Evolutionary conservation across 139 green algal species (phyloP).

Genomic region (Closterium sp.): DNA sequence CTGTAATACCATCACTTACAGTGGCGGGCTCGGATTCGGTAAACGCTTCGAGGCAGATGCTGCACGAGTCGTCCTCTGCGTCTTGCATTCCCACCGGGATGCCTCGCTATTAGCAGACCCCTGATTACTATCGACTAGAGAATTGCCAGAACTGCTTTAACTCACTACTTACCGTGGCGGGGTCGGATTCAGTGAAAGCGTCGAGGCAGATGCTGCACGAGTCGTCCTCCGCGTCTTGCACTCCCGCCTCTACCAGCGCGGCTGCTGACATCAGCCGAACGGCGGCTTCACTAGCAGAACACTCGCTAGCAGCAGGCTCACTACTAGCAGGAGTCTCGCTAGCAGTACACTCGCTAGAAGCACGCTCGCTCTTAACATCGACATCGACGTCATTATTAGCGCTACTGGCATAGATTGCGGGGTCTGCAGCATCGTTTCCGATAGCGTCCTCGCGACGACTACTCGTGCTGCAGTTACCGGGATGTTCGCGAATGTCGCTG

Average conservation of each 20-base stretch:
- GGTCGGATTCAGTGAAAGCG: conserved; percentile 33
- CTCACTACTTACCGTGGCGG: conserved; percentile 23
- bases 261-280: conserved; percentile 27
- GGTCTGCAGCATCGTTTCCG: not conserved
- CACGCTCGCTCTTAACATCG: not conserved
- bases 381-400: not conserved
- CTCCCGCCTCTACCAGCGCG: conserved; percentile 40
- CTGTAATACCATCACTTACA: too few species aligned
- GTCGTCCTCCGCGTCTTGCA: conserved; percentile 37
- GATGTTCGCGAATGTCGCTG: not conserved
- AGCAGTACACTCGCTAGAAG: not conserved
- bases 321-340: not conserved
- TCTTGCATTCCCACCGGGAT: too few species aligned
- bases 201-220: conserved; percentile 46
- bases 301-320: not conserved
- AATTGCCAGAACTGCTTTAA: too few species aligned
- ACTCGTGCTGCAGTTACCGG: not conserved
- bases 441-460: not conserved
- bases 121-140: too few species aligned
- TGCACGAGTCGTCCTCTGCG: not conserved
- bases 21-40: conserved; percentile 30
- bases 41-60: not conserved
- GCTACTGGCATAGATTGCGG: not conserved
- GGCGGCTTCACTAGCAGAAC: not conserved
- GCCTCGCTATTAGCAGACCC: too few species aligned